Evolutionary conservation across 148 eudicot genomes (phyloP).

Genomic region (Silene uniflora): DNA sequence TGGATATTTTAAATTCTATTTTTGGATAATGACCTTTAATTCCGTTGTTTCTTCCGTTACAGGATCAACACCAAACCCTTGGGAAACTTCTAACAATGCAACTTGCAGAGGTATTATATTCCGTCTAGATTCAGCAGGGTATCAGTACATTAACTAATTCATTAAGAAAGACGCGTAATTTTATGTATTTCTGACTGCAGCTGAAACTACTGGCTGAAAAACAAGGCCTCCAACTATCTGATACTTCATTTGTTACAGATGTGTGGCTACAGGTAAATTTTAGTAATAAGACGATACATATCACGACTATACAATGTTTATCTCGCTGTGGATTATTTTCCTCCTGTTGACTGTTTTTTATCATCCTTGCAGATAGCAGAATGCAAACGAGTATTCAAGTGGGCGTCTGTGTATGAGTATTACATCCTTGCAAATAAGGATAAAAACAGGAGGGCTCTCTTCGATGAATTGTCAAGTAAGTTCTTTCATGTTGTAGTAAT

Average conservation of each 20-base stretch:
- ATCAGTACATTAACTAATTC: too few species aligned
- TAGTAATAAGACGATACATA: not conserved
- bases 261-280: conserved; percentile 30
- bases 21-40: not conserved
- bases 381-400: conserved; percentile 20
- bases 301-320: not conserved
- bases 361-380: conserved; percentile 12
- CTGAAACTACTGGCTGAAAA: conserved; percentile 13
- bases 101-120: not conserved
- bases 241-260: conserved; percentile 17
- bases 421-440: not conserved
- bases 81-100: not conserved
- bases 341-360: not conserved
- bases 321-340: not conserved
- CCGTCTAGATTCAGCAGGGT: too few species aligned
- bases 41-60: not conserved
- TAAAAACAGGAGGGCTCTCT: not conserved
- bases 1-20: not conserved
- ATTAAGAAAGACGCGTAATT: not conserved
- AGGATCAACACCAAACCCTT: not conserved
- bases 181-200: conserved; percentile 13
- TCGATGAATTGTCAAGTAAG: conserved; percentile 13
- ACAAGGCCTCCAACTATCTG: conserved; percentile 5
- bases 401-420: conserved; percentile 19
- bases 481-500: not conserved